Percentiles rank a stretch among this genome's conserved stretches.
Conservation (phyloP, 257 asterid genomes). For the Solanum tarijense region DNA sequence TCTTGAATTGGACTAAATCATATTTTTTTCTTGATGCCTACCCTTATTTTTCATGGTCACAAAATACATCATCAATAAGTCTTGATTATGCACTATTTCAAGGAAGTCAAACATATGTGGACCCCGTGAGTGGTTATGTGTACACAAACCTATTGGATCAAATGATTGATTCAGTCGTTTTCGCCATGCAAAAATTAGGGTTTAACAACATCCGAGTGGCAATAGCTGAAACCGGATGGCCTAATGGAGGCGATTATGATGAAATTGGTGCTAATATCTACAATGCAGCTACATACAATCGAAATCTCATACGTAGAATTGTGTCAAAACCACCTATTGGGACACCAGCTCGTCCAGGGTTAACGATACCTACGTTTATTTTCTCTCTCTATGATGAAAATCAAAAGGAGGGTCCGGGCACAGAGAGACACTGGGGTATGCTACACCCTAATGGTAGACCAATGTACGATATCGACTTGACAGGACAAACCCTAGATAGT, state of each 20-base stretch:
- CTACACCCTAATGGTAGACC: conserved; percentile 30
- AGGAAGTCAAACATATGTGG: conserved; percentile 20
- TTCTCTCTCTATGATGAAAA: conserved; percentile 62
- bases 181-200: conserved; percentile 51
- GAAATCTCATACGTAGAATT: conserved; percentile 37
- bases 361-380: conserved; percentile 39
- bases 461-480: conserved; percentile 50
- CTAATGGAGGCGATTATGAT: conserved; percentile 64
- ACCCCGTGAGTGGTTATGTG: conserved; percentile 35
- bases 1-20: conserved; percentile 40
- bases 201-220: conserved; percentile 23
- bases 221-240: conserved; percentile 81
- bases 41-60: conserved; percentile 57
- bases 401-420: conserved; percentile 43
- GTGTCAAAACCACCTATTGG: conserved; percentile 33
- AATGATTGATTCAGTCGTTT: conserved; percentile 53
- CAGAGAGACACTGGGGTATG: conserved; percentile 77
- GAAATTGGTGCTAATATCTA: conserved; percentile 48
- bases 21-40: conserved; percentile 51
- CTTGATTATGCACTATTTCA: conserved; percentile 44
- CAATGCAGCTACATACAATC: conserved; percentile 60
- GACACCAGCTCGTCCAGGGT: conserved; percentile 64
- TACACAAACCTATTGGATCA: conserved; percentile 61
- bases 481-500: conserved; percentile 17
- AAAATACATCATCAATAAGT: conserved; percentile 18